phyloP scores from a whole-genome alignment of 2,329 filamentous ascomycete species.

The Pseudogymnoascus sp. region DNA sequence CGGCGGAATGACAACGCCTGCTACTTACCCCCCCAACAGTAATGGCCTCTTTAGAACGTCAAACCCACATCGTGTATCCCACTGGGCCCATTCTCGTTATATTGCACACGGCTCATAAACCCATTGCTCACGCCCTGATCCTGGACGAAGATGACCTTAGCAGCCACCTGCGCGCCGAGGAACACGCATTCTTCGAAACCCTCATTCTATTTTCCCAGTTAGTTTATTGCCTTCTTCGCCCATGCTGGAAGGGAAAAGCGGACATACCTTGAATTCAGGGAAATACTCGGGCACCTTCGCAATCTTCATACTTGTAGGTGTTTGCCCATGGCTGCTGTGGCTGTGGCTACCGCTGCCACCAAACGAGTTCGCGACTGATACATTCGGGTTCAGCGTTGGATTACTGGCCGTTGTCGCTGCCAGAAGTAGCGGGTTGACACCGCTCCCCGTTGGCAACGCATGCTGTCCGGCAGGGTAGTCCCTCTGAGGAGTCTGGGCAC shows the following conservation, averaged over 20 bases:
- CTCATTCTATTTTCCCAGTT: conserved; percentile 15
- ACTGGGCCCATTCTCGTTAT: conserved; percentile 27
- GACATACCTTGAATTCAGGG: conserved; percentile 55
- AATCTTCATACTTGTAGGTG: conserved; percentile 58
- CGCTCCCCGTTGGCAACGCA: conserved; percentile 46
- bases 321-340: conserved; percentile 57
- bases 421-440: conserved; percentile 83
- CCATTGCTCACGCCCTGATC: conserved; percentile 55
- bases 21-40: not conserved
- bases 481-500: conserved; percentile 74
- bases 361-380: conserved; percentile 28
- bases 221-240: conserved; percentile 1
- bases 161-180: conserved; percentile 63
- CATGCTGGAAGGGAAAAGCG: conserved; percentile 16
- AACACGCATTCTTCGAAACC: conserved; percentile 54
- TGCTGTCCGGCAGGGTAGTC: conserved; percentile 39
- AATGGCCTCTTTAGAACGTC: not conserved
- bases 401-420: conserved; percentile 67
- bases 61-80: conserved; percentile 22
- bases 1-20: conserved; percentile 4
- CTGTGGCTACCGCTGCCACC: conserved; percentile 36
- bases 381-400: conserved; percentile 27
- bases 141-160: conserved; percentile 61
- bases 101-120: conserved; percentile 50
- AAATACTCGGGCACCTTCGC: conserved; percentile 63